Evolutionary conservation across 192 early-diverging fungal species (phyloP).

Genomic region (Gigaspora rosea): DNA sequence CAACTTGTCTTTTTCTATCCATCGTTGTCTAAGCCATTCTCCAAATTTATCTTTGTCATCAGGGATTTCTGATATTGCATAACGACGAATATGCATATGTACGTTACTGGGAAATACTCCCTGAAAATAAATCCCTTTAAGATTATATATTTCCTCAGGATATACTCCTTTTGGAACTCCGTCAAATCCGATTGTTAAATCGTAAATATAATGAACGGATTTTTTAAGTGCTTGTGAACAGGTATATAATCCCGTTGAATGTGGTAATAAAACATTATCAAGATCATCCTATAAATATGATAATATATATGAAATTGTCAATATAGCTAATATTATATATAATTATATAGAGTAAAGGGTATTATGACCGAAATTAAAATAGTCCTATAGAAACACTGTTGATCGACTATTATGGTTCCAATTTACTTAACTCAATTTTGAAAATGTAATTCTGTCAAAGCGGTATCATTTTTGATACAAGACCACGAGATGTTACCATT

Average conservation of each 20-base stretch:
- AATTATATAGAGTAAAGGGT: no score
- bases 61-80: conserved; percentile 65
- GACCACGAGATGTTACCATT: no score
- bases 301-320: not conserved
- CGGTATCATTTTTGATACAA: no score
- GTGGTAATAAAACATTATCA: conserved; percentile 80
- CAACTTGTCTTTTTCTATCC: conserved; percentile 82
- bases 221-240: conserved; percentile 67
- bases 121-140: conserved; percentile 75
- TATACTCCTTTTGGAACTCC: conserved; percentile 71
- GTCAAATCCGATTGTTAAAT: conserved; percentile 88
- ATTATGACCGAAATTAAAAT: not conserved
- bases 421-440: not conserved
- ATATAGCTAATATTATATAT: no score
- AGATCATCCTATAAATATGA: conserved; percentile 49
- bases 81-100: conserved; percentile 79
- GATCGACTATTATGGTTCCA: not conserved
- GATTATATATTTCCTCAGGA: conserved; percentile 82
- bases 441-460: no score
- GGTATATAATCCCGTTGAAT: conserved; percentile 78
- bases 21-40: conserved; percentile 75
- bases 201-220: conserved; percentile 75
- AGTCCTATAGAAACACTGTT: not conserved
- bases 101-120: conserved; percentile 73
- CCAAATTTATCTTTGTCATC: conserved; percentile 69